phyloP scores from a whole-genome alignment of 331 rosid species.

The Quercus tomentella region DNA sequence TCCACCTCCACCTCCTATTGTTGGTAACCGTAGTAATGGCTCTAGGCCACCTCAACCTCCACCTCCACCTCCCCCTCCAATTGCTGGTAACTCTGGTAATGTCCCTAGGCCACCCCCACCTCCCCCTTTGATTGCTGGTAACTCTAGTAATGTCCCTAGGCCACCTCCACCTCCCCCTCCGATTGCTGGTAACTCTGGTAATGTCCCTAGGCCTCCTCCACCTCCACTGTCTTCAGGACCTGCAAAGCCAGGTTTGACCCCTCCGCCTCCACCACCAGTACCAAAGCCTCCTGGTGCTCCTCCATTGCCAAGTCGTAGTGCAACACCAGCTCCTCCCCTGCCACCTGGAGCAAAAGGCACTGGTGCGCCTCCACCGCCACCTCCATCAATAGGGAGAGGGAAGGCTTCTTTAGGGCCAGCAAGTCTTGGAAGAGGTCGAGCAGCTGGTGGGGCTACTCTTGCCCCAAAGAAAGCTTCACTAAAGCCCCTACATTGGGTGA shows the following conservation, averaged over 20 bases:
- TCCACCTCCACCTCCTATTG: conserved; percentile 38
- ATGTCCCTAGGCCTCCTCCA: conserved; percentile 27
- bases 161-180: conserved; percentile 46
- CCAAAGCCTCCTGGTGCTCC: conserved; percentile 55
- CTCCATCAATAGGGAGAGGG: conserved; percentile 38
- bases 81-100: not conserved
- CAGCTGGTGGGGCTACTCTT: conserved; percentile 32
- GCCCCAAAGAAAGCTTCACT: conserved; percentile 70
- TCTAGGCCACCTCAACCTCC: conserved; percentile 31
- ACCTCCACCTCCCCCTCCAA: conserved; percentile 23
- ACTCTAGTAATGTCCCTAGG: not conserved
- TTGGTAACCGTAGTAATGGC: not conserved
- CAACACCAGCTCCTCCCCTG: conserved; percentile 48
- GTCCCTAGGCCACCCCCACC: conserved; percentile 9
- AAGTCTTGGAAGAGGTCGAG: conserved; percentile 64
- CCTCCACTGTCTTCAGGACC: conserved; percentile 41
- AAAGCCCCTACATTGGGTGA: conserved; percentile 93
- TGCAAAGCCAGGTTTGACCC: conserved; percentile 16
- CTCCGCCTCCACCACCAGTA: conserved; percentile 48
- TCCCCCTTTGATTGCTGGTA: conserved; percentile 1
- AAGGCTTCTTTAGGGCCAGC: conserved; percentile 48
- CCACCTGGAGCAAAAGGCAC: conserved; percentile 45
- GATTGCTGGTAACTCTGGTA: not conserved
- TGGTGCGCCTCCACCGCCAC: conserved; percentile 65
- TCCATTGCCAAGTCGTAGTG: conserved; percentile 37